A percentile compares a stretch with the other conserved stretches of the same genome.
Evolutionary conservation across 148 eudicot species (phyloP).

Genomic region (Dysphania ambrosioides): DNA sequence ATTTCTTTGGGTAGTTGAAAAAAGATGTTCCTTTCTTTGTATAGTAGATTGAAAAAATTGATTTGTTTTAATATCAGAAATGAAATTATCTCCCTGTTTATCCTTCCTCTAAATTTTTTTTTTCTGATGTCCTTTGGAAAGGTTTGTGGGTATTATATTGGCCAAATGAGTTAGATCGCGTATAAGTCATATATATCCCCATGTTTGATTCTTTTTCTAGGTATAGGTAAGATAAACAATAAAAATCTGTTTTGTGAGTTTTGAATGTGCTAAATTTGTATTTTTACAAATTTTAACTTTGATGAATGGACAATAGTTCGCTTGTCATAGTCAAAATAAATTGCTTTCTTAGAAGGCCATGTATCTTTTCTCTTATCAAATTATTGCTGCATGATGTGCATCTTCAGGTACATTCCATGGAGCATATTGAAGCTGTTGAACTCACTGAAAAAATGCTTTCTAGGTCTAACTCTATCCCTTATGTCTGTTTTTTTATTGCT

Average conservation of each 20-base stretch:
- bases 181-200: background rate
- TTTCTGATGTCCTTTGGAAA: background rate
- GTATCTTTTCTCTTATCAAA: background rate
- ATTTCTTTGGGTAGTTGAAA: background rate
- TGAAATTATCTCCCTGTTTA: no score
- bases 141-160: background rate
- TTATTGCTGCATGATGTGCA: conserved; percentile 23
- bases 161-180: background rate
- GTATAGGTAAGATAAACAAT: background rate
- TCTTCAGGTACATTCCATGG: conserved; percentile 75
- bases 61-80: background rate
- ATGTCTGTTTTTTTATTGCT: background rate
- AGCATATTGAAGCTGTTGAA: conserved; percentile 79
- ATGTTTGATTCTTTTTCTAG: background rate
- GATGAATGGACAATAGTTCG: background rate
- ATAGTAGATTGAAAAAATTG: background rate
- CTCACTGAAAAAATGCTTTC: conserved; percentile 59
- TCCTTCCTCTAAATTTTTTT: no score
- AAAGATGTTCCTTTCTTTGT: background rate
- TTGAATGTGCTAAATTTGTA: conserved; percentile 1
- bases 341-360: background rate
- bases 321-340: background rate
- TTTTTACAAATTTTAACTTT: conserved; percentile 9
- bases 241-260: background rate
- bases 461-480: conserved; percentile 44